Percentiles rank a stretch among this genome's conserved stretches.
Conservation (phyloP, 75 land plant species). For the Cryptomeria japonica region DNA sequence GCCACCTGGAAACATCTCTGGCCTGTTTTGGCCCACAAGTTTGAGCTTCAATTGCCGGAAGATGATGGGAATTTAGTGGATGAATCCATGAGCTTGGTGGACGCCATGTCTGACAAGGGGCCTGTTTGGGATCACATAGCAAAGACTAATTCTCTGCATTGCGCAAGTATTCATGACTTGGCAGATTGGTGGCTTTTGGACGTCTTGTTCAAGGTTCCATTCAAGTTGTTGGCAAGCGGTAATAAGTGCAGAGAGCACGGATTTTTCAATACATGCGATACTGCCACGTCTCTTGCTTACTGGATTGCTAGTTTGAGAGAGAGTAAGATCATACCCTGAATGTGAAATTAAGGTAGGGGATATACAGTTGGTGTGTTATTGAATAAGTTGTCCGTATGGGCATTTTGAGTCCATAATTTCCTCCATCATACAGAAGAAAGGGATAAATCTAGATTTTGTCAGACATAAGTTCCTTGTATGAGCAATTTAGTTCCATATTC, state of each 20-base stretch:
- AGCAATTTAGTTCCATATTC: no score
- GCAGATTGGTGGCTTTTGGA: slow-evolving; percentile 67
- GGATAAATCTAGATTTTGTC: no score
- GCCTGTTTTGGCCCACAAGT: slow-evolving; percentile 42
- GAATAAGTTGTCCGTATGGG: no score
- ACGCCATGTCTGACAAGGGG: slow-evolving; percentile 41
- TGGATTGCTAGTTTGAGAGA: slow-evolving; percentile 57
- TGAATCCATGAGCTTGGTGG: slow-evolving; percentile 7
- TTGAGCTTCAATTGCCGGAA: slow-evolving; percentile 17
- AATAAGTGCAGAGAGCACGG: slow-evolving; percentile 44
- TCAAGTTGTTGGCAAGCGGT: slow-evolving; percentile 29
- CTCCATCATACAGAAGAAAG: no score
- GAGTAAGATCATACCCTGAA: slow-evolving; percentile 35
- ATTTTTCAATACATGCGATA: slow-evolving; percentile 17
- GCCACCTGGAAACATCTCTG: slow-evolving; percentile 58
- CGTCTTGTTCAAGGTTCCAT: slow-evolving; percentile 33
- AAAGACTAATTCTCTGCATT: slow-evolving; percentile 22
- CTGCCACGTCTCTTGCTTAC: slow-evolving; percentile 38
- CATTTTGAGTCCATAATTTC: no score
- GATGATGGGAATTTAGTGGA: background rate
- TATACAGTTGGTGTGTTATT: no score
- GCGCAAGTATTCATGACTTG: slow-evolving; percentile 42
- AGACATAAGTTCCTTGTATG: no score
- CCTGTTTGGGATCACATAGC: slow-evolving; percentile 56
- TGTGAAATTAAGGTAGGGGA: no score